Evolutionary conservation across 345 rosid species (phyloP).

Genomic region (Gossypium mustelinum): DNA sequence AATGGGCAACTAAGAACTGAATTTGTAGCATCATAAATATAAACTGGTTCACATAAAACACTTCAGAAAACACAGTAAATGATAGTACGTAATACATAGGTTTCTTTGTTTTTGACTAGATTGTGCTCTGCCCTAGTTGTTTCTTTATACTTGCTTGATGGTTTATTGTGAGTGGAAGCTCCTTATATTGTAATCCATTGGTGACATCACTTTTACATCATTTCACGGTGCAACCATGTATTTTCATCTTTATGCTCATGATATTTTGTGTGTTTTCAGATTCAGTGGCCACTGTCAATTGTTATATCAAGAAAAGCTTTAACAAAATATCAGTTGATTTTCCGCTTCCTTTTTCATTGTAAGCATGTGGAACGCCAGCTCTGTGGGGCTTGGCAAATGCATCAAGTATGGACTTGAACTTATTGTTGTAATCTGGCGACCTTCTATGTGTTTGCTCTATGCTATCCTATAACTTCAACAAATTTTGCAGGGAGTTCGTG

Average conservation of each 20-base stretch:
- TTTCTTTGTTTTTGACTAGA: not conserved
- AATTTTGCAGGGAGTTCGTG: slow-evolving; percentile 66
- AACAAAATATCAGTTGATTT: slow-evolving; percentile 83
- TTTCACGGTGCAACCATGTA: not conserved
- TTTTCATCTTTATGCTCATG: not conserved
- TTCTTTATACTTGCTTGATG: not conserved
- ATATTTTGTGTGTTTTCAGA: slow-evolving; percentile 43
- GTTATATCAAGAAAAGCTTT: slow-evolving; percentile 88
- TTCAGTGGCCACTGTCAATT: slow-evolving; percentile 91
- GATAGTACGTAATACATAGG: not conserved
- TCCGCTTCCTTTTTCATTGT: slow-evolving; percentile 87
- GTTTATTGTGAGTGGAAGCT: not conserved
- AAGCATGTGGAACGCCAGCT: slow-evolving; percentile 97
- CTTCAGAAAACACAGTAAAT: not conserved
- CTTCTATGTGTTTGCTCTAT: slow-evolving; percentile 10
- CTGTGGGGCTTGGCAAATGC: slow-evolving; percentile 94
- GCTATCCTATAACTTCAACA: slow-evolving; percentile 18
- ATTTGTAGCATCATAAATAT: not conserved
- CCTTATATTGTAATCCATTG: not conserved
- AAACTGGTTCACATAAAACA: not conserved
- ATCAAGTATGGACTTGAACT: slow-evolving; percentile 60
- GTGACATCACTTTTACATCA: slow-evolving; percentile 11
- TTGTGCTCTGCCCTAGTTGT: not conserved
- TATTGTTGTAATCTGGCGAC: slow-evolving; percentile 2
- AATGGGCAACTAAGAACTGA: not conserved